These are phyloP conservation scores for Rhizopogon vinicolor DNA, from an alignment of 768 basidiomycete genomes.

Conservation along the genomic window DNA sequence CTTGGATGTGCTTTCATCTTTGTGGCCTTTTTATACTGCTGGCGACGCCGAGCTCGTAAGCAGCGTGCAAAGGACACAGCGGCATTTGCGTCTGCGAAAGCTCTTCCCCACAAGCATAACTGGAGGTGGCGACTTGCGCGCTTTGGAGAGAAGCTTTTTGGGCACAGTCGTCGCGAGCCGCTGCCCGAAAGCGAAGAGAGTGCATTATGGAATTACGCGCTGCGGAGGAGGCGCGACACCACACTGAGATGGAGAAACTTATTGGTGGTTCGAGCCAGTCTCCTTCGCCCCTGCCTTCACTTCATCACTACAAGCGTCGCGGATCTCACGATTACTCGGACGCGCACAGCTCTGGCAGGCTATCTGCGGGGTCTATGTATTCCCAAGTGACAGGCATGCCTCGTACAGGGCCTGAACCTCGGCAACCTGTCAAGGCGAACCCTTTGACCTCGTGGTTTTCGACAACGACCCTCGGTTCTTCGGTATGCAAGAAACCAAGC, in stretches of 20 bases:
- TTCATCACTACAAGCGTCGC: conserved; percentile 23
- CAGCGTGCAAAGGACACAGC: conserved; percentile 64
- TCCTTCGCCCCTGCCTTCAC: conserved; percentile 40
- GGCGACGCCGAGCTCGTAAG: conserved; percentile 67
- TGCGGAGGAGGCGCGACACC: conserved; percentile 45
- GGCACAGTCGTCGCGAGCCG: conserved; percentile 29
- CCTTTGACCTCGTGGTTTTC: conserved; percentile 46
- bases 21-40: conserved; percentile 57
- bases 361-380: conserved; percentile 57
- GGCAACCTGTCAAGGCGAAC: conserved; percentile 59
- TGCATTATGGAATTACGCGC: conserved; percentile 44
- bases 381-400: conserved; percentile 65
- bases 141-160: conserved; percentile 57
- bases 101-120: conserved; percentile 38
- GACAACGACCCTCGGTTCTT: conserved; percentile 38
- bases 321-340: conserved; percentile 14
- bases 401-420: conserved; percentile 60
- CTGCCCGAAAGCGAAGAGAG: conserved; percentile 39
- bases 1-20: conserved; percentile 80
- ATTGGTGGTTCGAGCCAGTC: conserved; percentile 34
- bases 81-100: conserved; percentile 57
- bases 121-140: conserved; percentile 57
- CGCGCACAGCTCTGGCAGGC: conserved; percentile 24
- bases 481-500: conserved; percentile 26
- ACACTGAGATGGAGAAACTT: conserved; percentile 48